A percentile compares a stretch with the other conserved stretches of the same genome.
These are phyloP conservation scores for Beta macrorhiza DNA, from an alignment of 179 eudicot species.

Conservation along the genomic window DNA sequence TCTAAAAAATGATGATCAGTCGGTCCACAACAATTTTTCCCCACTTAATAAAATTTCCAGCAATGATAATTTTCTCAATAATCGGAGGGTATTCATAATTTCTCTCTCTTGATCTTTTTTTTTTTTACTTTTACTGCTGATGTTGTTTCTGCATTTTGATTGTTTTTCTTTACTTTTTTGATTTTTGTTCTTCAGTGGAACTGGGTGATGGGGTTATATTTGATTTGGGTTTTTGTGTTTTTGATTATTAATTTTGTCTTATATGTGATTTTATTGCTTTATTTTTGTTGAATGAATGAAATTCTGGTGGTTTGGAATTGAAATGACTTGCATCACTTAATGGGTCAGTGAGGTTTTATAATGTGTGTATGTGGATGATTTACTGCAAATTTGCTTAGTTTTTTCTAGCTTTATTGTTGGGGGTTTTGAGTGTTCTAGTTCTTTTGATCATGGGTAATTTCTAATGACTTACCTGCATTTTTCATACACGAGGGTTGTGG, in stretches of 20 bases:
- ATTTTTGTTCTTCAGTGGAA: background rate
- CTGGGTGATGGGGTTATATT: background rate
- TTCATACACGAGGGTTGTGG: background rate
- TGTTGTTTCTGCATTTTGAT: slow-evolving; percentile 21
- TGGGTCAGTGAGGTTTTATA: no score
- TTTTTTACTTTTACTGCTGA: background rate
- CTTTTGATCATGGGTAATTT: background rate
- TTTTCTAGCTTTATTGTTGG: background rate
- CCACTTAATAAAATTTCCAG: slow-evolving; percentile 34
- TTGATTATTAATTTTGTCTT: background rate
- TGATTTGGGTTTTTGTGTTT: background rate
- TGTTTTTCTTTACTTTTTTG: slow-evolving; percentile 8
- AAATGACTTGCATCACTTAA: no score
- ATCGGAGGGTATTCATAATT: slow-evolving; percentile 52
- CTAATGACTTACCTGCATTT: background rate
- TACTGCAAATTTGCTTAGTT: background rate
- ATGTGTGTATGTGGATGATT: background rate
- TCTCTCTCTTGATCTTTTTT: background rate
- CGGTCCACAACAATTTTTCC: slow-evolving; percentile 29
- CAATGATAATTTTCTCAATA: slow-evolving; percentile 39
- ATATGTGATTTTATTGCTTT: background rate
- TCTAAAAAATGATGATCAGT: slow-evolving; percentile 41
- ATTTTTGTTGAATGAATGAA: background rate
- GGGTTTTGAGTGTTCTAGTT: background rate
- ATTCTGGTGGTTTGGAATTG: background rate